These are phyloP conservation scores for Starmera pachycereana DNA, from an alignment of 805 yeast genomes.

Conservation along the genomic window DNA sequence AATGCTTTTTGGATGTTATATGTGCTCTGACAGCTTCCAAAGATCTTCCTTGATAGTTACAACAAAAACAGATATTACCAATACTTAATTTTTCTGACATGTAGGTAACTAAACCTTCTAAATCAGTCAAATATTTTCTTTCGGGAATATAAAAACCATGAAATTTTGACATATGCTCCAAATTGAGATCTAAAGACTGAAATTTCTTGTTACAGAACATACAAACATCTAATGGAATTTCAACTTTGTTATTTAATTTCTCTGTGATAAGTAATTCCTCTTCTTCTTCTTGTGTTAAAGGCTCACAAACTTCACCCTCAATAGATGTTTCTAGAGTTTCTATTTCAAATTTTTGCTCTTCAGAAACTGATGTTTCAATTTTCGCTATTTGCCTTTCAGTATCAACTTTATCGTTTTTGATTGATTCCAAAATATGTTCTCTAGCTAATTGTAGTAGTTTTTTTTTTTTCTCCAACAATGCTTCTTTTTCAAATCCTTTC, in stretches of 20 bases:
- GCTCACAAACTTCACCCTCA: conserved; percentile 1
- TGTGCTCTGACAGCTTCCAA: conserved; percentile 86
- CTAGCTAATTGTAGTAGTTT: conserved; percentile 29
- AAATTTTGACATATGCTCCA: conserved; percentile 62
- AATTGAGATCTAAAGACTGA: conserved; percentile 37
- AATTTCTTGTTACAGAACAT: conserved; percentile 42
- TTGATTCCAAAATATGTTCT: conserved; percentile 25
- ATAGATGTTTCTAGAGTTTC: background rate
- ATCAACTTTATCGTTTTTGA: conserved; percentile 3
- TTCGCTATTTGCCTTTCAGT: background rate
- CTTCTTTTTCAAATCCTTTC: conserved; percentile 32
- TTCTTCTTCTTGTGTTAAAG: conserved; percentile 2
- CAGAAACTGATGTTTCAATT: background rate
- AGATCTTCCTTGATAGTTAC: conserved; percentile 77
- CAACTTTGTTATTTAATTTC: conserved; percentile 29
- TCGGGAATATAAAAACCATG: conserved; percentile 93
- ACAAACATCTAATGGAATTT: conserved; percentile 40
- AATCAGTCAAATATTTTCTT: conserved; percentile 55
- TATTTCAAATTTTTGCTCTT: background rate
- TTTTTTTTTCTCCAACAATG: conserved; percentile 29
- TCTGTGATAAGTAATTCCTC: conserved; percentile 21
- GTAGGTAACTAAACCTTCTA: conserved; percentile 64
- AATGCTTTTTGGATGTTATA: conserved; percentile 80
- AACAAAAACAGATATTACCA: conserved; percentile 82
- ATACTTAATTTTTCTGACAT: conserved; percentile 85